Evolutionary conservation across 805 yeast genomes (phyloP).

Genomic region (Saccharomycopsis sp.): DNA sequence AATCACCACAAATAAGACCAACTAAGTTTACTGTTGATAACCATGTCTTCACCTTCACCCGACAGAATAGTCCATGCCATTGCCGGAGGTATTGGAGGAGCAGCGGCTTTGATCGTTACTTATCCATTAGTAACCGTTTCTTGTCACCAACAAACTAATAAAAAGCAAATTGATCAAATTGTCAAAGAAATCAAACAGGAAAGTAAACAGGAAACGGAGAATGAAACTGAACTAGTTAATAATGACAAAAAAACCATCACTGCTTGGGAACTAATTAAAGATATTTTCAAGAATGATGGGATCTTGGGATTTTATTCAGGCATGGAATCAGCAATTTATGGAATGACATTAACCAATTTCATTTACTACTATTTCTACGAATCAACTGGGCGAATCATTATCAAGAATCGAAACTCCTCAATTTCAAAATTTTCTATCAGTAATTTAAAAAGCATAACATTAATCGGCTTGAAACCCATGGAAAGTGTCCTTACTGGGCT

Average conservation of each 20-base stretch:
- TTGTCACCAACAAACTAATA: constrained; percentile 77
- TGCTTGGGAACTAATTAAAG: constrained; percentile 27
- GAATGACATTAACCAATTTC: constrained; percentile 78
- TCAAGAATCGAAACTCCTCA: constrained; percentile 23
- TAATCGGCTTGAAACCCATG: constrained; percentile 39
- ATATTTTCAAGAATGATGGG: constrained; percentile 39
- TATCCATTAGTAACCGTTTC: constrained; percentile 84
- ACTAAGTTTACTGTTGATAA: too few relatives aligned
- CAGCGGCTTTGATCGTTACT: constrained; percentile 74
- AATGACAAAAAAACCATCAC: too few relatives aligned
- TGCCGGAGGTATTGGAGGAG: constrained; percentile 92
- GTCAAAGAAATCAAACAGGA: constrained; percentile 8
- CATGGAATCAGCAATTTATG: constrained; percentile 76
- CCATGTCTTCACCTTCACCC: too few relatives aligned
- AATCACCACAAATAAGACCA: too few relatives aligned
- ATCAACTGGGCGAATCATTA: constrained; percentile 41
- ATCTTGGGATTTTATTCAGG: constrained; percentile 70
- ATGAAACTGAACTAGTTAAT: constrained; percentile 19
- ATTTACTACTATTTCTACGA: constrained; percentile 89
- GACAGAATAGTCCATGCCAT: constrained; percentile 75
- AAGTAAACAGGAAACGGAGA: constrained; percentile 2
- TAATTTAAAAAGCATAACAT: constrained; percentile 8
- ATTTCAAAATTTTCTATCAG: constrained; percentile 18
- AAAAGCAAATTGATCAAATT: constrained; percentile 19
- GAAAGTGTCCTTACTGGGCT: constrained; percentile 75